Evolutionary conservation across 495 filamentous ascomycete species (phyloP).

Genomic region (Podospora appendiculata): DNA sequence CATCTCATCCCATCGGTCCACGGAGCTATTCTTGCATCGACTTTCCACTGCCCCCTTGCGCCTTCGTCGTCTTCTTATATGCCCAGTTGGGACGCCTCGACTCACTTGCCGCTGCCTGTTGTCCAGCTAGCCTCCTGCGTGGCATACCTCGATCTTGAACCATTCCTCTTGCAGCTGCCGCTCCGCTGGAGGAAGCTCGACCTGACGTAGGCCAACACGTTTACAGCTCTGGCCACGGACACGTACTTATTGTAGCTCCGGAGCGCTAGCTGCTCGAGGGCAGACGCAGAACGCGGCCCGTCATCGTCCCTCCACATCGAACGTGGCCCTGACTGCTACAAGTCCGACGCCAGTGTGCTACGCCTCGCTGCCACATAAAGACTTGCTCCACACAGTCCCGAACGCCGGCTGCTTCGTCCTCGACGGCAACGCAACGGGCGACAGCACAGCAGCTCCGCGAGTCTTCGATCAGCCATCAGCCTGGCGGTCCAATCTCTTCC

Average conservation of each 20-base stretch:
- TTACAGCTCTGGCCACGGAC: conserved; percentile 7
- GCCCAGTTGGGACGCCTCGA: conserved; percentile 16
- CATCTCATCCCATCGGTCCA: conserved; percentile 28
- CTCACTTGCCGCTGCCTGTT: conserved; percentile 11
- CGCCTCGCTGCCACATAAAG: conserved; percentile 9
- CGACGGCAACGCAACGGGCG: conserved; percentile 3
- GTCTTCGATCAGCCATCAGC: conserved; percentile 13
- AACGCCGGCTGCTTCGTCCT: background rate
- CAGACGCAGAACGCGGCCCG: background rate
- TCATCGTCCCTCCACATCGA: background rate
- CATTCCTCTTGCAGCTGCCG: background rate
- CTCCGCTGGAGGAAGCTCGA: conserved; percentile 1
- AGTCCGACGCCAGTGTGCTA: conserved; percentile 1
- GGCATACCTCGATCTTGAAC: conserved; percentile 6
- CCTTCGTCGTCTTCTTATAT: conserved; percentile 19
- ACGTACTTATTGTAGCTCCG: conserved; percentile 14
- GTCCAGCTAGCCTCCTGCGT: conserved; percentile 7
- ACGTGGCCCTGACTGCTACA: conserved; percentile 3
- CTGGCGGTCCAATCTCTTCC: conserved; percentile 26
- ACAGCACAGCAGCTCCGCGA: background rate
- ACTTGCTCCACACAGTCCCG: background rate
- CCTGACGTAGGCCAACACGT: conserved; percentile 15
- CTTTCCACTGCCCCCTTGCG: conserved; percentile 21
- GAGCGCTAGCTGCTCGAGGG: background rate
- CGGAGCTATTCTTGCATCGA: conserved; percentile 23